Conservation (phyloP, 345 rosid genomes). For the Arabidopsis thaliana region TAIR10.1 NC_003070.9:25235501-25236000, state of each 20-base stretch:
- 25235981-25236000: conserved; percentile 95
- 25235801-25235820: conserved; percentile 12
- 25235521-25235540: neutral
- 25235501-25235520: conserved; percentile 28
- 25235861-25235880: conserved; percentile 94
- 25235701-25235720: conserved; percentile 50
- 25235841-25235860: conserved; percentile 93
- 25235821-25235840: conserved; percentile 80
- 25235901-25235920: conserved; percentile 80
- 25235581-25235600: conserved; percentile 36
- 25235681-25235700: conserved; percentile 25
- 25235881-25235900: conserved; percentile 83
- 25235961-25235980: conserved; percentile 95
- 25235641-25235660: conserved; percentile 6
- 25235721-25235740: neutral
- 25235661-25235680: neutral
- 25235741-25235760: neutral
- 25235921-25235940: conserved; percentile 73
- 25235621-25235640: neutral
- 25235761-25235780: neutral
- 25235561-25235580: neutral
- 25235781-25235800: conserved; percentile 1
- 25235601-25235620: neutral
- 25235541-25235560: conserved; percentile 7
- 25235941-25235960: conserved; percentile 98